phyloP scores from a whole-genome alignment of 129 eudicot species.

The Lactuca saligna region DNA sequence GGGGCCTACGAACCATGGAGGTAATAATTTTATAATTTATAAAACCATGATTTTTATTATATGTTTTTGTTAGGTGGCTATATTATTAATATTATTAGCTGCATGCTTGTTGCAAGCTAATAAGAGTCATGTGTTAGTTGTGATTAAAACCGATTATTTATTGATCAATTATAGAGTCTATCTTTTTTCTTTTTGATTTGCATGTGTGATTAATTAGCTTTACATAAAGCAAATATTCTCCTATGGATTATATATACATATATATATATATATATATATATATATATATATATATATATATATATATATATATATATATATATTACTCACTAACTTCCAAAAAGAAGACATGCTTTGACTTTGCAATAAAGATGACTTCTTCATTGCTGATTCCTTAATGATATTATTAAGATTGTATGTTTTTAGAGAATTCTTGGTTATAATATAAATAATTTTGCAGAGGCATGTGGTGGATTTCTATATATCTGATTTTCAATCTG shows the following conservation, averaged over 20 bases:
- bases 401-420: conserved; percentile 25
- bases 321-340: conserved; percentile 28
- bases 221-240: conserved; percentile 37
- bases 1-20: conserved; percentile 75
- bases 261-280: no score
- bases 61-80: no score
- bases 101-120: no score
- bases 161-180: conserved; percentile 21
- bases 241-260: no score
- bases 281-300: no score
- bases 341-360: conserved; percentile 28
- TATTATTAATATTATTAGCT: no score
- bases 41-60: no score
- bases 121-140: not conserved
- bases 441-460: conserved; percentile 26
- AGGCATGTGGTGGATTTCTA: conserved; percentile 68
- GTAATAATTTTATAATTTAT: conserved; percentile 31
- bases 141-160: not conserved
- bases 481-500: conserved; percentile 74
- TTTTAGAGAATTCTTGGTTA: not conserved
- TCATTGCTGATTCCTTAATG: conserved; percentile 20
- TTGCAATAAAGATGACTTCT: conserved; percentile 2
- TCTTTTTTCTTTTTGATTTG: conserved; percentile 14
- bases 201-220: conserved; percentile 31
- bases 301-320: no score